phyloP scores from a whole-genome alignment of 352 stramenopile genomes.

The Pythium volutum region DNA sequence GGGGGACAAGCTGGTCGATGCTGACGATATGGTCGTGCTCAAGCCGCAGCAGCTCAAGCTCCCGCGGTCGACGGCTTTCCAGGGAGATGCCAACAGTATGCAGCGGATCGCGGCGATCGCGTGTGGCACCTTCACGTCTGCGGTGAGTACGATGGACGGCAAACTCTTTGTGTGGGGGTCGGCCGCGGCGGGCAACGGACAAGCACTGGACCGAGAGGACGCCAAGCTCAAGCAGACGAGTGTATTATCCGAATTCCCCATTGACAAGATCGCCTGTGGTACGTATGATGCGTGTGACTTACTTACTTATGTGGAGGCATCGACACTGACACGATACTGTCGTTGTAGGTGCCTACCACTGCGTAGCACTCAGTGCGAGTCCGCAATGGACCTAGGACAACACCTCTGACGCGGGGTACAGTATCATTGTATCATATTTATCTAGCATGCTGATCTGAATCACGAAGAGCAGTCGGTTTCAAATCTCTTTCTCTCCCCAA shows the following conservation, averaged over 20 bases:
- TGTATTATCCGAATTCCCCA: conserved; percentile 43
- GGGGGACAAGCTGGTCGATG: conserved; percentile 41
- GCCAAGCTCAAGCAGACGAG: conserved; percentile 42
- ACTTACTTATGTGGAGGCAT: background rate
- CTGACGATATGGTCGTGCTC: conserved; percentile 54
- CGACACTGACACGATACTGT: background rate
- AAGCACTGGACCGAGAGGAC: conserved; percentile 45
- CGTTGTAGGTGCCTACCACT: conserved; percentile 52
- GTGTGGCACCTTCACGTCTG: conserved; percentile 66
- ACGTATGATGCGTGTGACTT: conserved; percentile 14
- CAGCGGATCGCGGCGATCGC: conserved; percentile 40
- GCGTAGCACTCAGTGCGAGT: conserved; percentile 44
- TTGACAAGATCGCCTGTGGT: conserved; percentile 63
- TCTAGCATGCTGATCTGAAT: conserved; percentile 9
- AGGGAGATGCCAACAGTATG: conserved; percentile 19
- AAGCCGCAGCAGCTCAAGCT: conserved; percentile 44
- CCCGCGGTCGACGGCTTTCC: conserved; percentile 16
- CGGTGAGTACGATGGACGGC: conserved; percentile 43
- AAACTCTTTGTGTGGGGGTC: conserved; percentile 78
- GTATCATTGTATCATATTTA: background rate
- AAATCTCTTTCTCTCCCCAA: conserved; percentile 4
- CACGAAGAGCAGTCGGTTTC: conserved; percentile 19
- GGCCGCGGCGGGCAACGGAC: conserved; percentile 63
- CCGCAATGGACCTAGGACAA: conserved; percentile 6
- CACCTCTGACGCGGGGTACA: background rate